Evolutionary conservation across 805 yeast genomes (phyloP).

Genomic region (Wickerhamomyces bovis): DNA sequence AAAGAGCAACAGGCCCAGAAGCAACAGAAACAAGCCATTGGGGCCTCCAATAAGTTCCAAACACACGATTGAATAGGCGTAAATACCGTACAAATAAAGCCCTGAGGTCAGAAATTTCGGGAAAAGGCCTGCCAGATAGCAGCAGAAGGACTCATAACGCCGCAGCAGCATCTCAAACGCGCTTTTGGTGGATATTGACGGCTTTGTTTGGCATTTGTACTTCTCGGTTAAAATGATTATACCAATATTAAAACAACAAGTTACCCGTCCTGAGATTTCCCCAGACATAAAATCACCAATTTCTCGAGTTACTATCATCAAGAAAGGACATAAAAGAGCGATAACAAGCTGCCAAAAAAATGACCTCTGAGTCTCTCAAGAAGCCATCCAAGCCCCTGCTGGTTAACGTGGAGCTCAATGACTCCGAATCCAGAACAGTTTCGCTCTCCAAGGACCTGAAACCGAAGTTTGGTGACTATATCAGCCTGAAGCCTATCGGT

Average conservation of each 20-base stretch:
- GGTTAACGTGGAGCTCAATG: conserved; percentile 2
- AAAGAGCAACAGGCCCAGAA: conserved; percentile 28
- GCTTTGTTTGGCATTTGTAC: too few relatives aligned
- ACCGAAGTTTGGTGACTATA: not conserved
- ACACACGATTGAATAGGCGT: conserved; percentile 28
- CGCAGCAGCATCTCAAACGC: not conserved
- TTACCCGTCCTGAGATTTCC: too few relatives aligned
- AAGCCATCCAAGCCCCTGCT: not conserved
- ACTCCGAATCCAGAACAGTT: not conserved
- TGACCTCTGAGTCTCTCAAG: not conserved
- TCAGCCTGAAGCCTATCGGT: conserved; percentile 18
- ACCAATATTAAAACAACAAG: too few relatives aligned
- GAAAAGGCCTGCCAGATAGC: conserved; percentile 34
- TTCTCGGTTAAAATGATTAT: too few relatives aligned
- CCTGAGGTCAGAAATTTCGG: conserved; percentile 43
- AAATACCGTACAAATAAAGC: conserved; percentile 43
- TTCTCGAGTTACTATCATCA: too few relatives aligned
- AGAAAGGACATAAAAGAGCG: too few relatives aligned
- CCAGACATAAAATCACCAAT: too few relatives aligned
- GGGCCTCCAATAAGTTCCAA: conserved; percentile 12
- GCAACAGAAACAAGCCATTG: conserved; percentile 15
- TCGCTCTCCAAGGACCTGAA: conserved; percentile 5
- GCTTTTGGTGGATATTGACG: too few relatives aligned
- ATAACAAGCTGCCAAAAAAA: not conserved
- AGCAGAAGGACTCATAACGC: conserved; percentile 25